A percentile compares a stretch with the other conserved stretches of the same genome.
phyloP scores from a whole-genome alignment of 2,329 filamentous ascomycete genomes.

The Basipetospora chlamydospora region DNA sequence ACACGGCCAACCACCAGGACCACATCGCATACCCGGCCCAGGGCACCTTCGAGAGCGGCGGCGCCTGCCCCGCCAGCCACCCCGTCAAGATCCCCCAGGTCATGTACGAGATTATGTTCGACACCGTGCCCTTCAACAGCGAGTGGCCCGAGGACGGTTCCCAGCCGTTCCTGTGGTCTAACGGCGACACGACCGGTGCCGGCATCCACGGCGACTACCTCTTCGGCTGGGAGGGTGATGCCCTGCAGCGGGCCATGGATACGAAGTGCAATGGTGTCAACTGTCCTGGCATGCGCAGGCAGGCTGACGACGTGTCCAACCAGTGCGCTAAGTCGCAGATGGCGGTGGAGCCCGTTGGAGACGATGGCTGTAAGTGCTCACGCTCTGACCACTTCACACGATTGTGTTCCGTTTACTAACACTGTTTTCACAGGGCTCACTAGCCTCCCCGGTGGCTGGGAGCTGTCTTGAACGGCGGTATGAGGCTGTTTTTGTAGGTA shows the following conservation, averaged over 20 bases:
- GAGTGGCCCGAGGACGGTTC: conserved; percentile 7
- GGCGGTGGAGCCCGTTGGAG: conserved; percentile 27
- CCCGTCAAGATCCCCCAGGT: conserved; percentile 9
- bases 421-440: too few relatives aligned
- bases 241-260: conserved; percentile 24
- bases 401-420: too few relatives aligned
- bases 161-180: conserved; percentile 7
- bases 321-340: conserved; percentile 19
- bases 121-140: conserved; percentile 7
- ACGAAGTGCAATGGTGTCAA: conserved; percentile 26
- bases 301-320: conserved; percentile 3
- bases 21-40: conserved; percentile 6
- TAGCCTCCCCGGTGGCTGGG: too few relatives aligned
- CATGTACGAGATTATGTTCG: conserved; percentile 9
- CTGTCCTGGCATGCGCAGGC: conserved; percentile 5
- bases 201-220: conserved; percentile 7
- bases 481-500: too few relatives aligned
- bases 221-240: conserved; percentile 8
- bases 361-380: conserved; percentile 27
- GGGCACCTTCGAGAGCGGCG: conserved; percentile 7
- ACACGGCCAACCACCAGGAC: conserved; percentile 7
- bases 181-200: conserved; percentile 6
- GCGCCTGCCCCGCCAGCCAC: conserved; percentile 7
- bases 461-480: too few relatives aligned
- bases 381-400: too few relatives aligned